These are phyloP conservation scores for Malus hybrid DNA, from an alignment of 331 rosid species.

Conservation along the genomic window DNA sequence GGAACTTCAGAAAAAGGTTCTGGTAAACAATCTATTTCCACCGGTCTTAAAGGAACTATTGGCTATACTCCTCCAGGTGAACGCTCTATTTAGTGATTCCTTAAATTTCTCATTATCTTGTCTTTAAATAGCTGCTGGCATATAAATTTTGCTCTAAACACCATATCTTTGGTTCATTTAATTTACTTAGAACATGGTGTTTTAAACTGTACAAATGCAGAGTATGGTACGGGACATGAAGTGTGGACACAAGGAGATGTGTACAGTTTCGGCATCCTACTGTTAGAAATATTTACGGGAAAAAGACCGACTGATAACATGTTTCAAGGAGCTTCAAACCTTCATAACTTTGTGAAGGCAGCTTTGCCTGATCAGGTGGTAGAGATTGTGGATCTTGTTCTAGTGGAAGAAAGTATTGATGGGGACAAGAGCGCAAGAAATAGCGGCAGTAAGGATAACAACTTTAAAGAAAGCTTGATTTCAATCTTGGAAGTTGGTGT, in stretches of 20 bases:
- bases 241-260: constrained; percentile 3
- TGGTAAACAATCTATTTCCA: not conserved
- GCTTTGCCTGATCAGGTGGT: not conserved
- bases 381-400: not conserved
- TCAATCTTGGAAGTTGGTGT: not conserved
- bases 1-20: not conserved
- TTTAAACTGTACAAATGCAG: not conserved
- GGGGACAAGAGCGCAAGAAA: too few species aligned
- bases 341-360: not conserved
- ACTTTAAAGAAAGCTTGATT: not conserved
- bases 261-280: constrained; percentile 2
- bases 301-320: not conserved
- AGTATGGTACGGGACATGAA: constrained; percentile 4
- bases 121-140: too few species aligned
- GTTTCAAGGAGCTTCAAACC: not conserved
- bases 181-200: too few species aligned
- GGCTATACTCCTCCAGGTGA: not conserved
- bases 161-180: too few species aligned
- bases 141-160: too few species aligned
- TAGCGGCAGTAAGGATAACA: too few species aligned
- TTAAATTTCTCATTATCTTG: too few species aligned
- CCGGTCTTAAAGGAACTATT: not conserved
- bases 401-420: not conserved
- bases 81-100: not conserved
- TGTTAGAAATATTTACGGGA: not conserved